Evolutionary conservation across 2,329 filamentous ascomycete species (phyloP), one percentile per base, ranked within the genome.

Genomic region (Monilinia vaccinii-corymbosi): DNA sequence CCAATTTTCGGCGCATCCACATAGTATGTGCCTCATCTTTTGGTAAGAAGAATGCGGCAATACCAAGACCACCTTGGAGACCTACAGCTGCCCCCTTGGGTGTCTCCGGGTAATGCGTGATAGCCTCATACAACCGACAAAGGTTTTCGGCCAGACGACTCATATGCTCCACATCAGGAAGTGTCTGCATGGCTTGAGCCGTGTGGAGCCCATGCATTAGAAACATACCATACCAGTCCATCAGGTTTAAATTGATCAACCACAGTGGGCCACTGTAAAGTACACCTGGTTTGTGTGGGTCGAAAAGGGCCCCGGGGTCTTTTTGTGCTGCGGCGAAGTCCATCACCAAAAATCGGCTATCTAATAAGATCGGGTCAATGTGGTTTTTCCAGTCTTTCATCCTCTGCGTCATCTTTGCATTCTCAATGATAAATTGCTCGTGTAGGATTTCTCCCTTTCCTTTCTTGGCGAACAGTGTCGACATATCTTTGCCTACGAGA

Each of bases 1-100:
- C 91, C 72, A 96, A 85, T 72, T 89, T 93, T 66, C 81, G 81
- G 62, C 91, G 84, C 64, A 86, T 80, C 92, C 92, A 97, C 78
- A 85, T 84, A 11, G 83, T 82, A 70, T 95, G 85, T 64, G 79
- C 83, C 31, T 77, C 70, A 62, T 96, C 88, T 64, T 84, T 85
- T 0, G 88, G 90, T n/a, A 97, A 74, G 69, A 94, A 94, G 56
- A 96, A 76, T 13, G 83, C 81, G 2, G 88, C 84, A 61, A 97
- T 86, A 0, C 85, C 87, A 40, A 97, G 75, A 66, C 83, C 85
- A 14, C 89, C 84, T 70, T 96, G 91, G 46, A 88, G 82, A 46
- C 86, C 81, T 32, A 95, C 76, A 16, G 93, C 74, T 14, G 83
- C 82, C 1, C 91, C 91, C 31, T 82, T 82, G 0, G 88, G 88